phyloP scores from a whole-genome alignment of 176 grass and related monocot species.

The Aegilops speltoides region DNA sequence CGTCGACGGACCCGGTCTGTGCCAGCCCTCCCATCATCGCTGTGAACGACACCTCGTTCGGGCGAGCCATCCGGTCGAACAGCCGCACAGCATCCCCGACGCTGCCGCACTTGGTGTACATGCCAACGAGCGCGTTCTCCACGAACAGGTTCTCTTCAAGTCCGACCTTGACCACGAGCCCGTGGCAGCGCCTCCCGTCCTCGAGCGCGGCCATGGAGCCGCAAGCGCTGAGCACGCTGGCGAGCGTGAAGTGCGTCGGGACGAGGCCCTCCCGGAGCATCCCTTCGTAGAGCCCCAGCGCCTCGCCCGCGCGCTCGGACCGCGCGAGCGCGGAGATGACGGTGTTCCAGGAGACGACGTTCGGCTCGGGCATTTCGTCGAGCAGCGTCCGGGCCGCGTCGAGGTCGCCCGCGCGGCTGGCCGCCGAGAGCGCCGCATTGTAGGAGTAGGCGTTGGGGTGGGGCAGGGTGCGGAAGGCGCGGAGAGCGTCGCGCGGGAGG shows the following conservation, averaged over 20 bases:
- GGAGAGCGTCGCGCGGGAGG: conserved; percentile 48
- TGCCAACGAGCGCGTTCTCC: conserved; percentile 66
- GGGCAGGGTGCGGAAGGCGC: conserved; percentile 50
- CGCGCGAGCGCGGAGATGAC: conserved; percentile 58
- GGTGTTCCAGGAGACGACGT: conserved; percentile 78
- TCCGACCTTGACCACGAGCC: conserved; percentile 53
- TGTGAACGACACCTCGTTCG: conserved; percentile 87
- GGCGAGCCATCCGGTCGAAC: conserved; percentile 57
- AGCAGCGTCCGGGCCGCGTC: conserved; percentile 57
- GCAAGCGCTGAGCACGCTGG: conserved; percentile 75
- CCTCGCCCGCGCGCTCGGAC: conserved; percentile 35
- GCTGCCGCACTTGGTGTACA: conserved; percentile 67
- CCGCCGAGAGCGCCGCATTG: conserved; percentile 56
- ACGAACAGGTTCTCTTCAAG: conserved; percentile 68
- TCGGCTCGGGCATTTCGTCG: conserved; percentile 66
- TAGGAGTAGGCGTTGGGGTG: conserved; percentile 77
- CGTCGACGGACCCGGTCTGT: conserved; percentile 41
- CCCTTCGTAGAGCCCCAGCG: conserved; percentile 46
- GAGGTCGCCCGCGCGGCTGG: conserved; percentile 52
- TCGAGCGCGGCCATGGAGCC: conserved; percentile 43
- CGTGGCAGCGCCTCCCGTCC: conserved; percentile 68
- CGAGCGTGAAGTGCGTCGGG: conserved; percentile 76
- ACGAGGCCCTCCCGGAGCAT: conserved; percentile 58
- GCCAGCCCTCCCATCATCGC: conserved; percentile 78
- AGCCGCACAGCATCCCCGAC: conserved; percentile 41